Evolutionary conservation across 148 eudicot genomes (phyloP).

Genomic region (Dianthus caryophyllus): DNA sequence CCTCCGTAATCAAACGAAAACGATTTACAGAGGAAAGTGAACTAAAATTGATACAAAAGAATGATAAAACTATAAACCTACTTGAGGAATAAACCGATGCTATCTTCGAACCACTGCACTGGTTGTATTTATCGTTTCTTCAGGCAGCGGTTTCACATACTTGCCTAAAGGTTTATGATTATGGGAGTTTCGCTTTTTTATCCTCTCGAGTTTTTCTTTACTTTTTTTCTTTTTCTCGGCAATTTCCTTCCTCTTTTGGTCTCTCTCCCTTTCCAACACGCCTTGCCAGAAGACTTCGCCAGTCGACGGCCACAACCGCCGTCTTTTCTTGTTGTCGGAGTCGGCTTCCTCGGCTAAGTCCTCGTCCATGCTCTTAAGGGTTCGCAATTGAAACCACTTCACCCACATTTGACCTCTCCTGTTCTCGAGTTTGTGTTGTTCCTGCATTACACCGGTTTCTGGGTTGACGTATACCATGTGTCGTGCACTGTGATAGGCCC

Average conservation of each 20-base stretch:
- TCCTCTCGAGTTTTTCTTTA: conserved; percentile 57
- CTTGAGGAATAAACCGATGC: conserved; percentile 6
- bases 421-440: conserved; percentile 56
- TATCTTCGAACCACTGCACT: conserved; percentile 15
- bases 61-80: conserved; percentile 23
- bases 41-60: conserved; percentile 31
- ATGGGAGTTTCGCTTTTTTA: conserved; percentile 34
- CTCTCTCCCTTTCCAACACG: conserved; percentile 61
- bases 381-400: conserved; percentile 60
- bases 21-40: not conserved
- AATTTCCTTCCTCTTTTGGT: conserved; percentile 34
- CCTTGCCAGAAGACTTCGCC: conserved; percentile 91
- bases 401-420: conserved; percentile 84
- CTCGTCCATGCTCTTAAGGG: conserved; percentile 85
- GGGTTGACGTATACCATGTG: conserved; percentile 77
- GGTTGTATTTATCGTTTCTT: conserved; percentile 29
- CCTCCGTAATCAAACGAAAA: conserved; percentile 13
- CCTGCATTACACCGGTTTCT: conserved; percentile 61
- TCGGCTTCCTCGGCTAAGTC: conserved; percentile 90
- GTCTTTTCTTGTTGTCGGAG: conserved; percentile 41
- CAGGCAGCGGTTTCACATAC: conserved; percentile 66
- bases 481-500: conserved; percentile 90
- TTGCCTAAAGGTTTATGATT: conserved; percentile 60
- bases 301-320: conserved; percentile 88
- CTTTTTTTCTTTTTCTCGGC: conserved; percentile 52